Evolutionary conservation across 768 basidiomycete genomes (phyloP), one percentile per base, ranked within the genome.

Genomic region (Tephrocybe sp.): DNA sequence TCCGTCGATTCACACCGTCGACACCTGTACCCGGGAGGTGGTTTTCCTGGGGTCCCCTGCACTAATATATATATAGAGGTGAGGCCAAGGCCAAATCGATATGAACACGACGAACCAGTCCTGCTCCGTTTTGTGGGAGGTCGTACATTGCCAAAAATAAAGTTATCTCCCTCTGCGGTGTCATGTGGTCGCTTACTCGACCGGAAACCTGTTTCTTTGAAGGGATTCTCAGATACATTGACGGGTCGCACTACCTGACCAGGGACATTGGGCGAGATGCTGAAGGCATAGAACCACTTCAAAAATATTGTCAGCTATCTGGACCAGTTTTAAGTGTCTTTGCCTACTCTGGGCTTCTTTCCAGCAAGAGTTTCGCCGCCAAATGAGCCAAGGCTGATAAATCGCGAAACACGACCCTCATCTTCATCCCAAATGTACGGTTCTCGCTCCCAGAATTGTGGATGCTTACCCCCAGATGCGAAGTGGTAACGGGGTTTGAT

Each of bases 221-320:
- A 90, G 1, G 89, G 89, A 63, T 91, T 92, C 54, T 71, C 71
- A 0, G 89, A 88, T 1, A 75, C 67, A 59, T 91, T 90, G 1
- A 75, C 60, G 13, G 89, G 88, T 4, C 61, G 74, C 7, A 71
- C 61, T 13, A 69, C 65, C 10, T 62, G 66, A 21, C 65, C 57
- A 4, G 72, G 58, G 19, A 70, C 64, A 37, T 75, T 72, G 2
- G 91, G 83, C 0, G 80, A 68, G 44, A 99, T 88, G 21, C 82
- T 84, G 67, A 97, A 98, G 2, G 97, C 97, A 69, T 99, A 99
- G 70, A 97, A 97, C 88, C 92, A 97, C 94, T 97, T 57, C 30
- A 54, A 55, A 33, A 49, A 49, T 40, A 8, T 38, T 42, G 33
- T 55, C 15, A 43, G 23, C 6, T 13, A 45, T 4, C 15, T 10